Percentiles rank a stretch among this genome's conserved stretches.
phyloP scores from a whole-genome alignment of 306 rosid species.

The Cucurbita ficifolia region DNA sequence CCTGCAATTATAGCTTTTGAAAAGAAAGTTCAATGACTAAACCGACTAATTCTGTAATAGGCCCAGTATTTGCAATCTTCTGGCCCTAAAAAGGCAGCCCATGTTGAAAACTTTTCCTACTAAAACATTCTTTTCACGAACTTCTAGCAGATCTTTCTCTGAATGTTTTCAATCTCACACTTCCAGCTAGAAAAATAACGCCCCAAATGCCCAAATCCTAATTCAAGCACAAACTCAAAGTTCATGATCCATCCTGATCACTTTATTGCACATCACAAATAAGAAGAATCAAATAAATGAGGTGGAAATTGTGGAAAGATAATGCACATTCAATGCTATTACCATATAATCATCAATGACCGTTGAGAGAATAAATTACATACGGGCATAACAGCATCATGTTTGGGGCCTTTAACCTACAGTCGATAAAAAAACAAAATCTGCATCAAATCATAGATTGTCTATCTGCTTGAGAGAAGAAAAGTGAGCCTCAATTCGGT shows the following conservation, averaged over 20 bases:
- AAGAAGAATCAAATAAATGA: background rate
- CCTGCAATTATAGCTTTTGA: slow-evolving; percentile 4
- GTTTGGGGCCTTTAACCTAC: background rate
- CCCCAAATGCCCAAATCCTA: background rate
- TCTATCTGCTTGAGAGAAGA: slow-evolving; percentile 45
- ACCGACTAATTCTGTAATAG: background rate
- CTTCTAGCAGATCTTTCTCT: background rate
- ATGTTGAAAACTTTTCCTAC: background rate
- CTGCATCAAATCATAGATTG: slow-evolving; percentile 28
- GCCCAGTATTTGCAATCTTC: background rate
- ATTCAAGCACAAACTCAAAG: background rate
- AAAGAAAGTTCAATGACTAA: background rate
- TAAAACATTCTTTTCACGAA: background rate
- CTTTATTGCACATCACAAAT: background rate
- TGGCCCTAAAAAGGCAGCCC: background rate
- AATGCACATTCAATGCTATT: slow-evolving; percentile 7
- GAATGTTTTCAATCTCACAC: background rate
- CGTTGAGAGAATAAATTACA: slow-evolving; percentile 2
- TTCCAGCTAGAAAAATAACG: background rate
- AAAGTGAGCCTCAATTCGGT: slow-evolving; percentile 45
- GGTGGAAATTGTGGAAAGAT: background rate
- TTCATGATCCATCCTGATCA: slow-evolving; percentile 1
- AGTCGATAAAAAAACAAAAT: background rate
- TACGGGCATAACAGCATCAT: background rate
- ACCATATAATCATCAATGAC: slow-evolving; percentile 4